A percentile compares a stretch with the other conserved stretches of the same genome.
Conservation (phyloP, 2,329 filamentous ascomycete genomes). For the Xenoacremonium recifei region DNA sequence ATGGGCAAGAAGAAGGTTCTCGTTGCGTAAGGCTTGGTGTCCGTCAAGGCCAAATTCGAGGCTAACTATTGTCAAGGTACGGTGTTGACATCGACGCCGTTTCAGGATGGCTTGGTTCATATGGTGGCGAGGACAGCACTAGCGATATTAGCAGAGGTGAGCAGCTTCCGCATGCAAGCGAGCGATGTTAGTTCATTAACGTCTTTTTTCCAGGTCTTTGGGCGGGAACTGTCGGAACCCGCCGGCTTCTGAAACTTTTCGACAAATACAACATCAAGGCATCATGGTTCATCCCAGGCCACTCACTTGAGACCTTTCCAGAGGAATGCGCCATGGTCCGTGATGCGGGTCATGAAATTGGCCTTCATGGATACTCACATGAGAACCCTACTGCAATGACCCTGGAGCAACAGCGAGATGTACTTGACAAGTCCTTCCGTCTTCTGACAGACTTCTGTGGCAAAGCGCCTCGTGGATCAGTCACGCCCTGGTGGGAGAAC, state of each 20-base stretch:
- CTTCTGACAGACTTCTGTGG: constrained; percentile 68
- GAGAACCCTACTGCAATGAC: constrained; percentile 73
- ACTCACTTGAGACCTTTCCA: constrained; percentile 49
- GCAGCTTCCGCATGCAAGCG: constrained; percentile 33
- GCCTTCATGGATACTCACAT: constrained; percentile 71
- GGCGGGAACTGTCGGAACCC: constrained; percentile 67
- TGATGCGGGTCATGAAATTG: constrained; percentile 48
- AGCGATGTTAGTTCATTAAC: not conserved
- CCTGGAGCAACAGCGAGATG: constrained; percentile 71
- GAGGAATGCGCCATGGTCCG: constrained; percentile 45
- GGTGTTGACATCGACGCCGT: constrained; percentile 75
- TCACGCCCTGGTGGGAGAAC: constrained; percentile 75
- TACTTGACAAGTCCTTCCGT: constrained; percentile 71
- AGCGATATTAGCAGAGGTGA: constrained; percentile 70
- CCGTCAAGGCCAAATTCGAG: not conserved
- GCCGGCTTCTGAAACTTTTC: constrained; percentile 67
- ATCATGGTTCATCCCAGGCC: constrained; percentile 51
- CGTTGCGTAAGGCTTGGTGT: constrained; percentile 22
- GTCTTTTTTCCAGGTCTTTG: constrained; percentile 14
- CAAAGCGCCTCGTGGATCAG: constrained; percentile 69
- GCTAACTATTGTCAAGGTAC: constrained; percentile 42
- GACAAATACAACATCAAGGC: constrained; percentile 71
- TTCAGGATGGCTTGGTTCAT: constrained; percentile 74
- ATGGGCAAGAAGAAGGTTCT: constrained; percentile 39
- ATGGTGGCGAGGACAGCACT: constrained; percentile 72